phyloP scores from a whole-genome alignment of 2,329 filamentous ascomycete genomes.

The Hymenoscyphus fructigenus region DNA sequence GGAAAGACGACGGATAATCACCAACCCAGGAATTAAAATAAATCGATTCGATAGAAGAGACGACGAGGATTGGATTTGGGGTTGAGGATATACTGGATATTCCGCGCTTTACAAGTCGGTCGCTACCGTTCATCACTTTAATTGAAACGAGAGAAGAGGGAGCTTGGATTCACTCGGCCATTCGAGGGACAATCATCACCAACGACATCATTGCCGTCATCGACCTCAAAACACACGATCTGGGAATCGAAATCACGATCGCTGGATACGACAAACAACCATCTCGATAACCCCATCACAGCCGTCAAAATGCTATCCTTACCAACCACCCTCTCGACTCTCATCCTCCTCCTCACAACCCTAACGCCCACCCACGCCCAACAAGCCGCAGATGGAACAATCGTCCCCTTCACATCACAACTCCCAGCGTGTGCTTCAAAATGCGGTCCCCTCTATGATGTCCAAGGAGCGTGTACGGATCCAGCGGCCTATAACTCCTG shows the following conservation, averaged over 20 bases:
- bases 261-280: neutral
- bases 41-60: neutral
- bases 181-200: neutral
- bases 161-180: conserved; percentile 1
- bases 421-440: conserved; percentile 62
- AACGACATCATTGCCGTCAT: neutral
- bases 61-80: neutral
- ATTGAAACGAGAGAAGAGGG: neutral
- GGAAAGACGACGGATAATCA: neutral
- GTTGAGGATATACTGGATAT: conserved; percentile 1
- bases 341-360: conserved; percentile 10
- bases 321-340: neutral
- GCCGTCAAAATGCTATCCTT: conserved; percentile 9
- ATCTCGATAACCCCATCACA: neutral
- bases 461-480: conserved; percentile 70
- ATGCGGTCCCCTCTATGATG: conserved; percentile 65
- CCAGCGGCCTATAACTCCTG: conserved; percentile 56
- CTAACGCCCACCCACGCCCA: conserved; percentile 5
- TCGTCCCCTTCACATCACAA: conserved; percentile 54
- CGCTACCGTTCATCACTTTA: neutral
- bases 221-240: neutral
- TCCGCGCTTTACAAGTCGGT: neutral
- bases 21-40: neutral
- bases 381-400: conserved; percentile 31
- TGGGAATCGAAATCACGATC: neutral